Conservation (phyloP, 192 early-diverging fungal genomes). For the Coemansia sp. region DNA sequence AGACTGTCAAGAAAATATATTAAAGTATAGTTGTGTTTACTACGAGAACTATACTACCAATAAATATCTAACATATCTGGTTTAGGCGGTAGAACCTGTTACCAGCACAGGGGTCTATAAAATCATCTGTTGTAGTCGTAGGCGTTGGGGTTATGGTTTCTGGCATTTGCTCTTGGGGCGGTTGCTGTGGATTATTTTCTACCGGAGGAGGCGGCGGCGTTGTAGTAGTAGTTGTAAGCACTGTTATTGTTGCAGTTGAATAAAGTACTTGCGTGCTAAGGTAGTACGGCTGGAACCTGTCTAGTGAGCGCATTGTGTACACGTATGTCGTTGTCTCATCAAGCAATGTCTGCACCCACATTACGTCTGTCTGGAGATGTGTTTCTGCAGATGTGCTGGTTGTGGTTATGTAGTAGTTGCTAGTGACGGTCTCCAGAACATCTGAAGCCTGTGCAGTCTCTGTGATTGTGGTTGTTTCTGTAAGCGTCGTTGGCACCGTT, state of each 20-base stretch:
- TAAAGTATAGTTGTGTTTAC: neutral
- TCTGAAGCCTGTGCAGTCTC: neutral
- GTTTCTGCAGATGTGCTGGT: neutral
- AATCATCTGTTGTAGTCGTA: neutral
- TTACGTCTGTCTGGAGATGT: neutral
- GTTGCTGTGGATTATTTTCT: neutral
- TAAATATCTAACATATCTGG: neutral
- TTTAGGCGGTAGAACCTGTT: slow-evolving; percentile 2
- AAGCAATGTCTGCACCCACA: neutral
- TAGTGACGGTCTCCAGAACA: neutral
- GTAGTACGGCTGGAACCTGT: slow-evolving; percentile 7
- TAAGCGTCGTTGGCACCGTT: neutral
- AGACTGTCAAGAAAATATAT: neutral
- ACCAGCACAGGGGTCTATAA: slow-evolving; percentile 8
- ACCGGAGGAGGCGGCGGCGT: neutral
- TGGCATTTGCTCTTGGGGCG: neutral
- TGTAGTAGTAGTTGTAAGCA: neutral
- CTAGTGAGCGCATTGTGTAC: slow-evolving; percentile 5
- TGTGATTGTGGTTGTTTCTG: neutral
- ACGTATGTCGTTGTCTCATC: neutral
- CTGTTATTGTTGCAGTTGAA: neutral
- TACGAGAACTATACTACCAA: no score
- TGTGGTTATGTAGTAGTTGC: neutral
- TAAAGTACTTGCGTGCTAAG: neutral
- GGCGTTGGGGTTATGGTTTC: neutral